Evolutionary conservation across 768 basidiomycete genomes (phyloP), one percentile per base, ranked within the genome.

Genomic region (Podaxis sp.): DNA sequence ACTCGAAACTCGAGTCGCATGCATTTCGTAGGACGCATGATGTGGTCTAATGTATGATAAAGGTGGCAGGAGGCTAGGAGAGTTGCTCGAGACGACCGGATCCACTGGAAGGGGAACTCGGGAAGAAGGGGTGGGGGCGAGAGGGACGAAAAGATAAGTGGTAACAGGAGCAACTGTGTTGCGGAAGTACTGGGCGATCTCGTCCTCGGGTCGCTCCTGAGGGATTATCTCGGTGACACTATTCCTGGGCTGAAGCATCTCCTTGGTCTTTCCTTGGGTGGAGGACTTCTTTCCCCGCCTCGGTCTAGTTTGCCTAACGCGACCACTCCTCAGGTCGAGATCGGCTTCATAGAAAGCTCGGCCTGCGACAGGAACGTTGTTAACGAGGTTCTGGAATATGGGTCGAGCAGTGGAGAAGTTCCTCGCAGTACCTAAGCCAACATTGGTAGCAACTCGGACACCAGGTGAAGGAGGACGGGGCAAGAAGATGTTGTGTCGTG

Each of bases 321-420:
- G 66, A 64, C 83, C 81, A 73, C 85, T 79, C 64, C 76, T 79
- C 66, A 77, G 72, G 64, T 84, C 81, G 25, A 86, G 36, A 69
- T 93, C 90, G 0, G 84, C 86, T 71, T 93, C 88, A 70, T 85
- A 86, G 47, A 93, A 76, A 2, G 93, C 87, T 27, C 93, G 83
- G 8, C 82, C 83, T 1, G 85, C 81, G n/a, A 95, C 75, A 6
- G 93, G 93, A 0, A 91, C 86, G 68, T 93, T 93, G 70, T 93
- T 84, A 2, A 85, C 85, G 46, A 95, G 72, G 70, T 90, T 87
- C 71, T 92, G 87, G 78, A 94, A 93, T 49, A 93, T 80, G 2
- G 90, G 89, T 2, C 88, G 85, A 11, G 80, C 82, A 2, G 86
- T 83, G 24, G 86, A 86, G 72, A 94, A 95, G 68, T 86, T 90